Conservation (phyloP, 2,329 filamentous ascomycete species). For the Epichloe baconii region DNA sequence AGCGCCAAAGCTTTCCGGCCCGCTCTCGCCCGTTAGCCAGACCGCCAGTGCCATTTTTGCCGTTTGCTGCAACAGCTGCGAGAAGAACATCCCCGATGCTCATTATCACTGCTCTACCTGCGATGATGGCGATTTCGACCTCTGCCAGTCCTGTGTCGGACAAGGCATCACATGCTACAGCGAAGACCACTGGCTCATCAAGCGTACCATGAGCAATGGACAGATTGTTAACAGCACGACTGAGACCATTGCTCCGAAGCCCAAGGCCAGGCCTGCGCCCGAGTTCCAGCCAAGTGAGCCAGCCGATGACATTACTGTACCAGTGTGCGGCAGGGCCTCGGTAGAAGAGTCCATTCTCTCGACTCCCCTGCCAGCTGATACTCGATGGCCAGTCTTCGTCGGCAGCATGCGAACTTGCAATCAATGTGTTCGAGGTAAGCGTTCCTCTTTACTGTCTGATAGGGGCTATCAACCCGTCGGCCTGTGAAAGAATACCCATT, state of each 20-base stretch:
- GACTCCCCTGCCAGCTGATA: background rate
- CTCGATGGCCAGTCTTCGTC: constrained; percentile 9
- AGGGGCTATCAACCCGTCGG: background rate
- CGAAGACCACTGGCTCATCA: constrained; percentile 84
- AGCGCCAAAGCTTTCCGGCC: background rate
- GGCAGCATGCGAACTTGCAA: constrained; percentile 53
- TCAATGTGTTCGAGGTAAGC: constrained; percentile 37
- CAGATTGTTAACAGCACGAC: constrained; percentile 75
- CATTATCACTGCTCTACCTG: constrained; percentile 95
- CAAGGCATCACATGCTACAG: constrained; percentile 65
- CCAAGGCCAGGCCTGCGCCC: constrained; percentile 20
- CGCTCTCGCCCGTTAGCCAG: background rate
- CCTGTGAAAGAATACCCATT: constrained; percentile 5
- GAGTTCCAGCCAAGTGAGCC: background rate
- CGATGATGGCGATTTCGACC: constrained; percentile 85
- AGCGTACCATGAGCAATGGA: constrained; percentile 69
- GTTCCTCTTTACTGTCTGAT: background rate
- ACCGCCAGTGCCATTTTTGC: constrained; percentile 40
- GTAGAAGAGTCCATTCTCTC: background rate
- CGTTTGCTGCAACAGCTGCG: constrained; percentile 90
- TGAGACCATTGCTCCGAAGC: constrained; percentile 60
- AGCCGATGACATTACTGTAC: background rate
- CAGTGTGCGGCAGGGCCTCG: background rate
- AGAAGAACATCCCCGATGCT: constrained; percentile 59
- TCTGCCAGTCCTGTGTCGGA: constrained; percentile 70